phyloP scores from a whole-genome alignment of 1,284 basidiomycete genomes.

The Malassezia equina region DNA sequence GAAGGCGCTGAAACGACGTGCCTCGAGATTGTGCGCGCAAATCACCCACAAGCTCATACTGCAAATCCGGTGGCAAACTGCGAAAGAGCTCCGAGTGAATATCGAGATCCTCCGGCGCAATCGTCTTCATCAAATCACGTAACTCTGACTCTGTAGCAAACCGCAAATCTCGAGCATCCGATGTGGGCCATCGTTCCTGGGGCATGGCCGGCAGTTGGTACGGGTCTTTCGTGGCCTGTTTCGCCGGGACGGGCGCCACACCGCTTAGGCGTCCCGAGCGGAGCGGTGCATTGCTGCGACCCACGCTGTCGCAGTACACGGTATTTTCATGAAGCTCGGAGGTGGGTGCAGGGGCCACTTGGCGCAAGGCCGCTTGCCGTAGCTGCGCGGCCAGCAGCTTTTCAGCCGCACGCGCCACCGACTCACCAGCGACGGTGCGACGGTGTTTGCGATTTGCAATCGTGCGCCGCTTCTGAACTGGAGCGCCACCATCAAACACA shows the following conservation, averaged over 20 bases:
- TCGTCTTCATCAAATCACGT: constrained; percentile 33
- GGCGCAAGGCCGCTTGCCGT: constrained; percentile 74
- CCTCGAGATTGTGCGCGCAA: constrained; percentile 83
- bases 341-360: constrained; percentile 48
- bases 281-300: constrained; percentile 2
- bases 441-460: constrained; percentile 54
- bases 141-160: constrained; percentile 44
- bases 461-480: constrained; percentile 49
- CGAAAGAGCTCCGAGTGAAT: constrained; percentile 56
- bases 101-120: constrained; percentile 43
- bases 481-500: constrained; percentile 70
- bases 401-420: constrained; percentile 55
- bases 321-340: constrained; percentile 51
- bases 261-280: not conserved
- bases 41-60: constrained; percentile 97
- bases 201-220: constrained; percentile 43
- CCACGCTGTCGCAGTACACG: constrained; percentile 33
- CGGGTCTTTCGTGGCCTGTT: constrained; percentile 28
- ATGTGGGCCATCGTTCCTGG: constrained; percentile 20
- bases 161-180: constrained; percentile 33
- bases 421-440: constrained; percentile 51
- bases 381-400: constrained; percentile 85
- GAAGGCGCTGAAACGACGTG: constrained; percentile 78
- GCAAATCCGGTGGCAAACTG: constrained; percentile 83
- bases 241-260: not conserved